Evolutionary conservation across 371 early-diverging fungal species (phyloP).

Genomic region (Rhizomucor miehei): DNA sequence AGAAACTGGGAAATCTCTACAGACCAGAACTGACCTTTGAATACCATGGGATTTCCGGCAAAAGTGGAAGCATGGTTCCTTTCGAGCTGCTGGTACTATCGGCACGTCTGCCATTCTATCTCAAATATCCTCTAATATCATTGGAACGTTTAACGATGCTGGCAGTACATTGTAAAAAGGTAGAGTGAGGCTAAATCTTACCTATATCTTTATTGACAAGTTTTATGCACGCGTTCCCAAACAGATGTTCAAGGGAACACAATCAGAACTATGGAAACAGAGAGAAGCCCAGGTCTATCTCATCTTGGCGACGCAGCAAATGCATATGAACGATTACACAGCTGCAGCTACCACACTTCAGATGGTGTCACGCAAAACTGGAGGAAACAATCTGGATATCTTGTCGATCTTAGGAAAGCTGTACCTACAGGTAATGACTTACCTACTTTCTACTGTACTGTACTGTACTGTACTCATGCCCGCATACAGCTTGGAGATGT

Average conservation of each 20-base stretch:
- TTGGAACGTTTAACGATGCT: conserved; percentile 53
- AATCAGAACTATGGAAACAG: conserved; percentile 31
- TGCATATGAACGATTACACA: conserved; percentile 48
- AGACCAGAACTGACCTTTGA: conserved; percentile 46
- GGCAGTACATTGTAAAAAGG: conserved; percentile 52
- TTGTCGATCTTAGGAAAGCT: conserved; percentile 53
- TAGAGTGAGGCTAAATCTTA: too few relatives aligned
- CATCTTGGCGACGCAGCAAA: conserved; percentile 49
- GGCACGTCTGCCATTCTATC: conserved; percentile 48
- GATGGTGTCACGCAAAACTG: conserved; percentile 13
- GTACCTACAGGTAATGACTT: conserved; percentile 46
- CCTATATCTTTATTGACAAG: neutral
- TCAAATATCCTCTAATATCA: conserved; percentile 46
- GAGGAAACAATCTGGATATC: conserved; percentile 37
- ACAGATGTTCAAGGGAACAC: conserved; percentile 11
- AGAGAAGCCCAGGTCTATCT: conserved; percentile 53
- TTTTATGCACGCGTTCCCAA: neutral
- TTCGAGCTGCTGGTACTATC: conserved; percentile 54
- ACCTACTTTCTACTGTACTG: neutral
- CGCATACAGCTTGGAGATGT: conserved; percentile 42
- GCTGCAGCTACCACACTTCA: conserved; percentile 42
- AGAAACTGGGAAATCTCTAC: conserved; percentile 54
- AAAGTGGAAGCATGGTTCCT: conserved; percentile 44
- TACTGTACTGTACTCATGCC: neutral
- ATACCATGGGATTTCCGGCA: conserved; percentile 22